A percentile compares a stretch with the other conserved stretches of the same genome.
Conservation (phyloP, 176 grass and related monocot genomes). For the Oryza glaberrima region DNA sequence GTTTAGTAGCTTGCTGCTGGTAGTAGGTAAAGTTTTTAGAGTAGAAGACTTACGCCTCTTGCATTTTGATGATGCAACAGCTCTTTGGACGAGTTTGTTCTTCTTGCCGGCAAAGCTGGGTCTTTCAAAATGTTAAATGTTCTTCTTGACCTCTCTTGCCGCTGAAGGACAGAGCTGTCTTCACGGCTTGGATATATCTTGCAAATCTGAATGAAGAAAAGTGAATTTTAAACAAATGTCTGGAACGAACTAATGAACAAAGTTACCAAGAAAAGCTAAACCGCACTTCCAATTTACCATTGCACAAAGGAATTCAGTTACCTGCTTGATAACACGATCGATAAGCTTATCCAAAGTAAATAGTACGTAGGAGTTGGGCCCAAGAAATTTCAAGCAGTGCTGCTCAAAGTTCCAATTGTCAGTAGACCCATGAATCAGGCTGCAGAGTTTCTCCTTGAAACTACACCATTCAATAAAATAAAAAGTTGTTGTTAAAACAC, state of each 20-base stretch:
- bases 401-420: slow-evolving; percentile 46
- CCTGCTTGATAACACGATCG: slow-evolving; percentile 42
- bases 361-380: slow-evolving; percentile 48
- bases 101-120: not conserved
- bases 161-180: slow-evolving; percentile 22
- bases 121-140: not conserved
- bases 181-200: slow-evolving; percentile 24
- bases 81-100: not conserved
- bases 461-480: slow-evolving; percentile 30
- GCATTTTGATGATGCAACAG: not conserved
- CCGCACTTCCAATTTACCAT: too few species aligned
- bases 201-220: slow-evolving; percentile 42
- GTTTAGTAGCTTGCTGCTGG: not conserved
- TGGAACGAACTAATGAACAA: too few species aligned
- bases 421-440: slow-evolving; percentile 30
- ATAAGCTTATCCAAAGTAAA: slow-evolving; percentile 57
- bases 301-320: slow-evolving; percentile 14
- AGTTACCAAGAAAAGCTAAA: not conserved
- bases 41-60: slow-evolving; percentile 18
- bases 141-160: slow-evolving; percentile 5
- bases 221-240: slow-evolving; percentile 2
- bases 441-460: slow-evolving; percentile 42
- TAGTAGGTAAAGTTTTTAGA: not conserved
- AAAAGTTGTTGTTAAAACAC: not conserved
- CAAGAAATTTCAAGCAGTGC: slow-evolving; percentile 43